A percentile compares a stretch with the other conserved stretches of the same genome.
Conservation (phyloP, 192 early-diverging fungal genomes). For the Backusella parvicylindrica region DNA sequence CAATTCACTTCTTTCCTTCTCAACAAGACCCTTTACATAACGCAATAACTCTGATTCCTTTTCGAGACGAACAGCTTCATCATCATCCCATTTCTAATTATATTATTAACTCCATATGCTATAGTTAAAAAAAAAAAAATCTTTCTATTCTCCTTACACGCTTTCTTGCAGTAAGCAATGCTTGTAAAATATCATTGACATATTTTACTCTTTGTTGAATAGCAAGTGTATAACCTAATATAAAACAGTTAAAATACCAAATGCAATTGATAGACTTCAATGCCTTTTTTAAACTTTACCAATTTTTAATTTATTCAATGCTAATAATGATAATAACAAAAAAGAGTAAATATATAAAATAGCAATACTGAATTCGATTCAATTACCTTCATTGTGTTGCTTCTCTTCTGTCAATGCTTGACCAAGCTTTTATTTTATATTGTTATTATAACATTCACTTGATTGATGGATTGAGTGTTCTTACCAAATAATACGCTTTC, state of each 20-base stretch:
- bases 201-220: constrained; percentile 56
- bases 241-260: no score
- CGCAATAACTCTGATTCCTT: constrained; percentile 55
- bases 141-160: constrained; percentile 9
- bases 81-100: constrained; percentile 59
- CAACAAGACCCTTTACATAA: constrained; percentile 61
- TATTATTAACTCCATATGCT: not conserved
- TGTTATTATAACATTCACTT: not conserved
- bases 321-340: constrained; percentile 11
- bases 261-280: no score
- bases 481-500: constrained; percentile 69
- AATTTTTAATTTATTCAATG: constrained; percentile 39
- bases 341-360: not conserved
- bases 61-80: constrained; percentile 51
- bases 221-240: constrained; percentile 61
- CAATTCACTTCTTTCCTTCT: constrained; percentile 53
- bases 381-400: constrained; percentile 27
- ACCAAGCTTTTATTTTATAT: constrained; percentile 10
- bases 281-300: constrained; percentile 20
- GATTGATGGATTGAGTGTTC: no score
- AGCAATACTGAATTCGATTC: not conserved
- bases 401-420: constrained; percentile 34
- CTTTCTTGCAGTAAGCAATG: constrained; percentile 60
- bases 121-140: not conserved
- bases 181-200: constrained; percentile 58